A percentile compares a stretch with the other conserved stretches of the same genome.
phyloP scores from a whole-genome alignment of 2,329 filamentous ascomycete genomes.

The Aspergillus spinulosporus region DNA sequence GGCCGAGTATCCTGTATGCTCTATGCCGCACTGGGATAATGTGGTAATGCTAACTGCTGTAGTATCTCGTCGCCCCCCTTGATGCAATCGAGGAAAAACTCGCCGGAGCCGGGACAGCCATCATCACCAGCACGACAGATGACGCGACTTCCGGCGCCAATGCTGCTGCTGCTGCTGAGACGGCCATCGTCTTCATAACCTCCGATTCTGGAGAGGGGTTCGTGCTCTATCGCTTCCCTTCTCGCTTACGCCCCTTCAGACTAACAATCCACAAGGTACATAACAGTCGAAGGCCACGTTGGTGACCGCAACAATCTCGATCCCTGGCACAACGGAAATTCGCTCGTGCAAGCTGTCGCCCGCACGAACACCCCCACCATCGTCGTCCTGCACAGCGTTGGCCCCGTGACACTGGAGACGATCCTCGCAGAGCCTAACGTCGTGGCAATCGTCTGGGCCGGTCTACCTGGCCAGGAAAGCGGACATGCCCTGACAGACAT shows the following conservation, averaged over 20 bases:
- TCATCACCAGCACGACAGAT: constrained; percentile 43
- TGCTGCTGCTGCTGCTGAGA: constrained; percentile 41
- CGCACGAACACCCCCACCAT: constrained; percentile 55
- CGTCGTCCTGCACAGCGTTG: constrained; percentile 66
- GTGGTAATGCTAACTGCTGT: neutral
- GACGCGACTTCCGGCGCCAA: constrained; percentile 37
- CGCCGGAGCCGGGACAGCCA: constrained; percentile 44
- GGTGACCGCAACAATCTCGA: constrained; percentile 39
- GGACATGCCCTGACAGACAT: constrained; percentile 50
- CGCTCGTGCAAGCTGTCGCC: constrained; percentile 13
- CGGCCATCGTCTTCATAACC: constrained; percentile 53
- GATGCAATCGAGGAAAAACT: constrained; percentile 44
- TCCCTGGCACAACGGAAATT: constrained; percentile 13
- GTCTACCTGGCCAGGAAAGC: constrained; percentile 60
- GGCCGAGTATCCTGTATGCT: constrained; percentile 60
- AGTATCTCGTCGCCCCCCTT: constrained; percentile 48
- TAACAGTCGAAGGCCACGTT: constrained; percentile 57
- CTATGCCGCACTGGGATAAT: neutral
- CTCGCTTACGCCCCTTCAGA: too few species aligned
- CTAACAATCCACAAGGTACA: constrained; percentile 33
- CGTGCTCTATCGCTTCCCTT: neutral
- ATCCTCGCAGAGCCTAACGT: constrained; percentile 65
- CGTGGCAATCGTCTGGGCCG: constrained; percentile 63
- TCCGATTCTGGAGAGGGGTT: constrained; percentile 50
- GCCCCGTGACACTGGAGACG: constrained; percentile 60